Base-by-base conservation (phyloP, 2,329 filamentous ascomycete genomes). In the Clarireedia homoeocarpa region DNA sequence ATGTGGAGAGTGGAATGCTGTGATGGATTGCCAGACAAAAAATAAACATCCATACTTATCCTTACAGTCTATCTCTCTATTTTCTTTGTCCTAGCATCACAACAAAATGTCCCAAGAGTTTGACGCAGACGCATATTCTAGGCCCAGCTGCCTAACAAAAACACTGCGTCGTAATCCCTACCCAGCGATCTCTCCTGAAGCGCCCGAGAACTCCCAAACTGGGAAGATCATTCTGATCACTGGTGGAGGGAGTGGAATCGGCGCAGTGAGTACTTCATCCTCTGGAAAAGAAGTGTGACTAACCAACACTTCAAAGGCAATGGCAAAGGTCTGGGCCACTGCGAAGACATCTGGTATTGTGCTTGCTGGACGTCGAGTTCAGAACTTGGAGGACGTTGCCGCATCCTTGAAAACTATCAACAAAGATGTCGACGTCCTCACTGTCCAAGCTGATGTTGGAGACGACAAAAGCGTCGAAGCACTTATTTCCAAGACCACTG, bases 181-280 rank as follows among this genome's bases (percentile, higher is more conserved):
- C 55, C 48, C 63, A 4, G 61, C 61, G 47, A 68, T 71, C 47
- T 66, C 59, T 3, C 68, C 67, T 5, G 40, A 57, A 30, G 24
- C 44, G 9, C 55, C 54, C 10, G 17, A 45, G 20, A 17, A 54
- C 9, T 50, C 45, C 6, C 36, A 27, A 10, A 3, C 12, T 1
- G 55, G 50, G 14, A 59, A 59, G 38, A 51, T 46, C 24, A 36
- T 59, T 12, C 15, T 59, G 17, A 56, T 59, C 48, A 56, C 53
- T 7, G 57, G 48, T 26, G 57, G 40, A 7, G 39, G 15, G 10
- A 40, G 44, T 1, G 60, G 62, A 4, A 59, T 66, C 1, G 62
- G 66, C 36, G 57, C 27, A 26, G 26, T 48, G 15, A 57, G 42
- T 17, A 34, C 30, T 34, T 34, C 9, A 34, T 12, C 10, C 30